Evolutionary conservation across 2,329 filamentous ascomycete species (phyloP).

Genomic region (Aquanectria penicillioides): DNA sequence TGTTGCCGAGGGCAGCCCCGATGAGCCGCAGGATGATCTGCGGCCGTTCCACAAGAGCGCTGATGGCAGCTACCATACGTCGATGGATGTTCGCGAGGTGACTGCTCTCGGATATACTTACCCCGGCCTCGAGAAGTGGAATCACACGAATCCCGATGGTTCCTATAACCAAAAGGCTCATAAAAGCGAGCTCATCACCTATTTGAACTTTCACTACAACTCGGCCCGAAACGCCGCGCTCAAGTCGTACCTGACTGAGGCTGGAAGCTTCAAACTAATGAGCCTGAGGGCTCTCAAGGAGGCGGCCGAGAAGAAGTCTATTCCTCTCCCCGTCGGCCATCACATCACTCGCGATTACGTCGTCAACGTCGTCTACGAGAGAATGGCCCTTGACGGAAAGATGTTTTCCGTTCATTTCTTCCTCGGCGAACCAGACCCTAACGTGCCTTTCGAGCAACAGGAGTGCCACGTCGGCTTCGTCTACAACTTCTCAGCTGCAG

Average conservation of each 20-base stretch:
- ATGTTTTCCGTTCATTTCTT: not conserved
- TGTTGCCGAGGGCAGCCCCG: not conserved
- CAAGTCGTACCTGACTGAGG: not conserved
- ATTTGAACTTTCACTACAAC: not conserved
- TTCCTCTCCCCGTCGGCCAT: no score
- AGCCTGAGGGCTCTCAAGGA: not conserved
- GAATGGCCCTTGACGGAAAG: not conserved
- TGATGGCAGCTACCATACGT: not conserved
- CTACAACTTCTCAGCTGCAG: not conserved
- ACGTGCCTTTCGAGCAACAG: not conserved
- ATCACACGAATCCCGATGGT: not conserved
- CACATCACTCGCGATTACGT: no score
- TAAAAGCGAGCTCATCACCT: not conserved
- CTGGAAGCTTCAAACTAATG: not conserved
- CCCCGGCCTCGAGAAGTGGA: not conserved
- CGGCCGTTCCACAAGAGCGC: not conserved
- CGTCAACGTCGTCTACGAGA: slow-evolving; percentile 3
- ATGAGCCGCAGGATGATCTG: not conserved
- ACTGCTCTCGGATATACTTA: not conserved
- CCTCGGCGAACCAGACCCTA: no score
- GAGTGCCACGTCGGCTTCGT: no score
- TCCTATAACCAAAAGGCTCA: not conserved
- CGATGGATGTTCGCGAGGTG: not conserved
- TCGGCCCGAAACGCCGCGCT: not conserved
- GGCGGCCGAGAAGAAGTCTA: not conserved